Percentiles rank a stretch among this genome's conserved stretches.
phyloP scores from a whole-genome alignment of 164 flowering plant species.

The Platanus orientalis region DNA sequence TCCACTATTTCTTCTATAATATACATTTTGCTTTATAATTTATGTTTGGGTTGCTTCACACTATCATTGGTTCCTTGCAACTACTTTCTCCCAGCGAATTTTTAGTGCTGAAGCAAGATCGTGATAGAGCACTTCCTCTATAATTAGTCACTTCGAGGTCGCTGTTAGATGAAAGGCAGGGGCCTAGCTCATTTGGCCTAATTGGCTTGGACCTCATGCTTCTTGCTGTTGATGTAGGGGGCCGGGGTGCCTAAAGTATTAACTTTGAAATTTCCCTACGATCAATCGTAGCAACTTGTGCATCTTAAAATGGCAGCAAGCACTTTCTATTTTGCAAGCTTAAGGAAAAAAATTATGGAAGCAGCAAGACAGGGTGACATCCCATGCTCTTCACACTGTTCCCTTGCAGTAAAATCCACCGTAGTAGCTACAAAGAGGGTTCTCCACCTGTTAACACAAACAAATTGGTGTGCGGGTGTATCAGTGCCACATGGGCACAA shows the following conservation, averaged over 20 bases:
- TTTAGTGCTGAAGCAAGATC: background rate
- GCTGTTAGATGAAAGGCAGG: background rate
- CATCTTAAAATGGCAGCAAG: conserved; percentile 21
- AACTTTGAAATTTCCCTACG: conserved; percentile 6
- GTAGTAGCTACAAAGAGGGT: conserved; percentile 18
- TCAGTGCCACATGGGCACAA: too few relatives aligned
- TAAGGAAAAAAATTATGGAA: conserved; percentile 23
- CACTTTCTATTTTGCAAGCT: conserved; percentile 29
- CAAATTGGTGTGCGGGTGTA: too few relatives aligned
- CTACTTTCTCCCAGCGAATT: background rate
- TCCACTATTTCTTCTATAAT: too few relatives aligned
- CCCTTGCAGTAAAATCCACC: conserved; percentile 23
- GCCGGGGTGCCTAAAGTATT: background rate
- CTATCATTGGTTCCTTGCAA: background rate
- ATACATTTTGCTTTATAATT: too few relatives aligned
- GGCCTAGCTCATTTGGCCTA: background rate
- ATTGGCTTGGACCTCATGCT: background rate
- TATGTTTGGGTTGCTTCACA: too few relatives aligned
- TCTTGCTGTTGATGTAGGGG: conserved; percentile 3
- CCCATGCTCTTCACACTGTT: conserved; percentile 27
- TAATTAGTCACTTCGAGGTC: conserved; percentile 17
- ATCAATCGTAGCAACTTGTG: conserved; percentile 18
- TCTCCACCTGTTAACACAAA: too few relatives aligned
- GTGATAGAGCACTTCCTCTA: conserved; percentile 18
- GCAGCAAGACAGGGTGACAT: conserved; percentile 29